A percentile compares a stretch with the other conserved stretches of the same genome.
Evolutionary conservation across 208 protist genomes (phyloP).

Genomic region (Phytomonas francai): DNA sequence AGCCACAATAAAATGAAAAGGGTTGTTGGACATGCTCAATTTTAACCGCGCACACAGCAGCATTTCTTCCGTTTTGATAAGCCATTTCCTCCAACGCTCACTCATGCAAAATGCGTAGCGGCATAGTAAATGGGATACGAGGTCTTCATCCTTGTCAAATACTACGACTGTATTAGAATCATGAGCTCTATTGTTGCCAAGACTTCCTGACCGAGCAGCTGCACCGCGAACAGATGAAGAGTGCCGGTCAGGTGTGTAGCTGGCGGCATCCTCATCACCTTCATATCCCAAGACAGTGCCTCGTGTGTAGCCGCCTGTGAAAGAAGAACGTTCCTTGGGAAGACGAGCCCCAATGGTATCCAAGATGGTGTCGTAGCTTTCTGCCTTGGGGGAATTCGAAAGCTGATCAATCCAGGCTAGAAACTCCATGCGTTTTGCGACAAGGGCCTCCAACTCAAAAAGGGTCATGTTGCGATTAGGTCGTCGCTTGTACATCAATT

Average conservation of each 20-base stretch:
- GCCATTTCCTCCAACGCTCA: slow-evolving; percentile 86
- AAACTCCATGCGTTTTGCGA: slow-evolving; percentile 86
- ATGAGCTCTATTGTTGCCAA: neutral
- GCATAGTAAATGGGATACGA: slow-evolving; percentile 67
- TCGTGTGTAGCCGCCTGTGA: slow-evolving; percentile 1
- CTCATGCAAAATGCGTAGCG: slow-evolving; percentile 89
- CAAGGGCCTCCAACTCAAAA: slow-evolving; percentile 74
- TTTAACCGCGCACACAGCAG: slow-evolving; percentile 72
- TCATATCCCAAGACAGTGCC: slow-evolving; percentile 20
- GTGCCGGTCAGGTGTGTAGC: neutral
- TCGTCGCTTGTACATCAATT: slow-evolving; percentile 59
- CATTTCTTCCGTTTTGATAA: slow-evolving; percentile 66
- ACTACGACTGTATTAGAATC: slow-evolving; percentile 15
- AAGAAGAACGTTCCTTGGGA: slow-evolving; percentile 49
- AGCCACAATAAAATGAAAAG: slow-evolving; percentile 47
- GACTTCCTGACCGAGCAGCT: neutral
- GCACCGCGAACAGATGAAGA: neutral
- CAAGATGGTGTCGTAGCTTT: slow-evolving; percentile 46
- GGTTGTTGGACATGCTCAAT: slow-evolving; percentile 60
- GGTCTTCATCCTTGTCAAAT: slow-evolving; percentile 76
- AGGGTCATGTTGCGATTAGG: slow-evolving; percentile 60
- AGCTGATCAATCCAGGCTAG: slow-evolving; percentile 82
- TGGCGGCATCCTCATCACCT: slow-evolving; percentile 9
- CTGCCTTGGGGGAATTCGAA: slow-evolving; percentile 48
- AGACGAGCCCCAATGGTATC: slow-evolving; percentile 61